A percentile compares a stretch with the other conserved stretches of the same genome.
phyloP scores from a whole-genome alignment of 139 green algal genomes.

The Chlamydomonas sphaeroides region DNA sequence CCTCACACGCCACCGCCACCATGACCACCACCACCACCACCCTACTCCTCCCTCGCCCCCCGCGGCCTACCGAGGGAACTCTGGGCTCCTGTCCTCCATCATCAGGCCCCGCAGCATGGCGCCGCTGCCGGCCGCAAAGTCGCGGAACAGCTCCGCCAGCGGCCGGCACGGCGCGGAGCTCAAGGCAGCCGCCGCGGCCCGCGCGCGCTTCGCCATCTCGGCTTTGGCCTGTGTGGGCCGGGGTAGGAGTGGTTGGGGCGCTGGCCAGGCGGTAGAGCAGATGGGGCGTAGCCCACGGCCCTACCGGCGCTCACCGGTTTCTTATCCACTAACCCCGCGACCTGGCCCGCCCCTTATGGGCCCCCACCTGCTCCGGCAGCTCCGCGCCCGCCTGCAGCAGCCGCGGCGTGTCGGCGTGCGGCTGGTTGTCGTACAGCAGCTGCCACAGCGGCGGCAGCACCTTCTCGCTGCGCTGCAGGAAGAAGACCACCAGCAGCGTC shows the following conservation, averaged over 20 bases:
- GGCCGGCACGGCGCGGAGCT: constrained; percentile 7
- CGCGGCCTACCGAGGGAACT: background rate
- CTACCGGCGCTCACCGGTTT: no score
- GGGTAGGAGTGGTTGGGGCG: no score
- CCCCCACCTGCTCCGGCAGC: background rate
- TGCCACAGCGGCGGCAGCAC: constrained; percentile 41
- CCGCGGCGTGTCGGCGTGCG: background rate
- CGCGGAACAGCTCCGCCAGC: constrained; percentile 7
- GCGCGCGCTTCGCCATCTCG: no score
- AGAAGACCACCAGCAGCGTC: constrained; percentile 67
- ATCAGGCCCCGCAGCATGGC: constrained; percentile 6
- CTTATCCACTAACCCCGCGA: background rate
- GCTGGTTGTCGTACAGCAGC: constrained; percentile 24
- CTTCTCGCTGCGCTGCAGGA: constrained; percentile 15
- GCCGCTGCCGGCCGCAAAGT: background rate
- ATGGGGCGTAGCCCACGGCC: no score
- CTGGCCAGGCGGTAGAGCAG: no score
- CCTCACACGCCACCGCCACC: no score
- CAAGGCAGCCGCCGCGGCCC: no score
- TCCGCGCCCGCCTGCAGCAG: constrained; percentile 21
- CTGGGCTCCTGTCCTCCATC: background rate
- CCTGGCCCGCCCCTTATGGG: no score
- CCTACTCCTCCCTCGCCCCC: no score
- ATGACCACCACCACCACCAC: no score
- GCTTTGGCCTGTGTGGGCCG: no score